Evolutionary conservation across 2,329 filamentous ascomycete genomes (phyloP).

Genomic region (Colletotrichum musicola): DNA sequence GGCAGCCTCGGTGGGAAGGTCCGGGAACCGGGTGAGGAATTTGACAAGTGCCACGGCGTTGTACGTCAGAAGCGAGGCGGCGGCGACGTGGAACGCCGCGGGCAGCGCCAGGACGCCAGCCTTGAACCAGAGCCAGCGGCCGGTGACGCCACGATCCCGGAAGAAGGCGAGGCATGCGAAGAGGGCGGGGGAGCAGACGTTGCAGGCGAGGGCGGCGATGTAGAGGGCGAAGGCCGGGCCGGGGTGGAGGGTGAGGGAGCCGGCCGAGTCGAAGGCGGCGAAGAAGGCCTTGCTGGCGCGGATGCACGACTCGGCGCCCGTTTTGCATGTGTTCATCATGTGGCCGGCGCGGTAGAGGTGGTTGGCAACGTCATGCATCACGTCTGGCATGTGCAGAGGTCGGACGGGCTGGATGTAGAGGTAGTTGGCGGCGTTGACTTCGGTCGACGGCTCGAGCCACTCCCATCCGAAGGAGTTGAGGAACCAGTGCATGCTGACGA

Average conservation of each 20-base stretch:
- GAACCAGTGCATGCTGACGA: conserved; percentile 1
- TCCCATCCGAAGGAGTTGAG: conserved; percentile 10
- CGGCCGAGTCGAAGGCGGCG: neutral
- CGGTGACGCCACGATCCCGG: neutral
- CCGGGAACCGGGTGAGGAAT: neutral
- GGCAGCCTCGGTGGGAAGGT: neutral
- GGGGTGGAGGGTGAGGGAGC: neutral
- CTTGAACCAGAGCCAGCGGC: neutral
- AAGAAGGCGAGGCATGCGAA: conserved; percentile 15
- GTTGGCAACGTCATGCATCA: conserved; percentile 4
- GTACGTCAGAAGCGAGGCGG: neutral
- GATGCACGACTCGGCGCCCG: conserved; percentile 28
- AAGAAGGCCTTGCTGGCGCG: conserved; percentile 12
- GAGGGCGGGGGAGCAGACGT: neutral
- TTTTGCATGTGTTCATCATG: conserved; percentile 9
- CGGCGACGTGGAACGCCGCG: conserved; percentile 1
- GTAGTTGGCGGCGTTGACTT: neutral
- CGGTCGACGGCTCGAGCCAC: conserved; percentile 14
- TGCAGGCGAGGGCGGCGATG: neutral
- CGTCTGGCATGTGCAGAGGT: conserved; percentile 11
- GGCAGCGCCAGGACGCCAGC: neutral
- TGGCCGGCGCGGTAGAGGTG: conserved; percentile 7
- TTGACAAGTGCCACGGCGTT: conserved; percentile 3
- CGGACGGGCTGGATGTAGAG: conserved; percentile 8
- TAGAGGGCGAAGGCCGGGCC: conserved; percentile 11